Evolutionary conservation across 2,329 filamentous ascomycete genomes (phyloP), one percentile per base, ranked within the genome.

Genomic region (Pyrenophora seminiperda): DNA sequence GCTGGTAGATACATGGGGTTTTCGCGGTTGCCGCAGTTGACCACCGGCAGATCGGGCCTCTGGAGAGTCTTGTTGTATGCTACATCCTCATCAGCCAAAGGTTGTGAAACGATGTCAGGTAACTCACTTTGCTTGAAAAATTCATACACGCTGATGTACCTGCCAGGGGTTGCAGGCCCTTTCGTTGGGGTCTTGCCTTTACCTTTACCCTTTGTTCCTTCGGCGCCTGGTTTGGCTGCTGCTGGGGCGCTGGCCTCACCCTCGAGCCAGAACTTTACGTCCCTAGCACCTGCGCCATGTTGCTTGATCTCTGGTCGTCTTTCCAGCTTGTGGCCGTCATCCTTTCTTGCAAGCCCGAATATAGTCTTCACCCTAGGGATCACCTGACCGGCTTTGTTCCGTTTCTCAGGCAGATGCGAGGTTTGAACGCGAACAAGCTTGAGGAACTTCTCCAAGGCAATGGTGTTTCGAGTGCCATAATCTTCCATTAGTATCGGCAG

Each of bases 341-440:
- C 62, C 18, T 50, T 56, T n/a, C 50, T 72, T 5, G 76, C 75
- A 15, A 78, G 58, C 0, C 65, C 71, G 5, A 57, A 58, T 3
- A 77, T 73, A 0, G 72, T 75, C 63, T 75, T 78, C 37, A 68
- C 33, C 3, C 71, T 63, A 2, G 55, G 53, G n/a, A 77, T 70
- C 1, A 63, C 62, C 50, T 70, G 50, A 5, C 63, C 45, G 1
- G 52, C 53, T 40, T 65, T 73, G 57, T 75, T 73, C 7, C 58
- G 65, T 38, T 57, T 70, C 33, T 66, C 63, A 2, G 51, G 49
- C 2, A 76, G 57, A 40, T 78, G 75, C 1, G 60, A 73, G 0
- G 68, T 70, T 31, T 57, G 58, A 3, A 77, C 58, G 4, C 63
- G 66, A 7, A 77, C 44, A 1, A 58, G 29, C 42, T 73, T 73